phyloP scores from a whole-genome alignment of 805 yeast species.

The Lipomyces yamanashiensis region DNA sequence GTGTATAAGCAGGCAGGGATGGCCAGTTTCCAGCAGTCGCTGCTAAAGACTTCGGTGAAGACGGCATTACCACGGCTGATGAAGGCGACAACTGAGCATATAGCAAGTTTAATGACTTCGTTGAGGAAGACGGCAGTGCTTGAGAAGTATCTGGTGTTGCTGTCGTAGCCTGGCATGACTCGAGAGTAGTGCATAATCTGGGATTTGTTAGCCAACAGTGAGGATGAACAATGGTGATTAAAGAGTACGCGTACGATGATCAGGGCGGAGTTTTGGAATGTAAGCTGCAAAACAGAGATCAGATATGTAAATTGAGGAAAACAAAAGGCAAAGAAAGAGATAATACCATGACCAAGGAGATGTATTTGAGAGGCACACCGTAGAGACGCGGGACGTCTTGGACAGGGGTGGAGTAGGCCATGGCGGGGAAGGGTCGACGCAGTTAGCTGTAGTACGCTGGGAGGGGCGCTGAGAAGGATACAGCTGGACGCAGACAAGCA shows the following conservation, averaged over 20 bases:
- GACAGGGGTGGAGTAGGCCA: neutral
- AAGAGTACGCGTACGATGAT: conserved; percentile 42
- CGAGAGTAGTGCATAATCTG: conserved; percentile 50
- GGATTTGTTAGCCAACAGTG: neutral
- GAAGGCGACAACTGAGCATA: conserved; percentile 43
- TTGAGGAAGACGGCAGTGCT: conserved; percentile 51
- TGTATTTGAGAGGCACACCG: conserved; percentile 43
- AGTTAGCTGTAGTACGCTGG: neutral
- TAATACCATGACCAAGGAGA: conserved; percentile 45
- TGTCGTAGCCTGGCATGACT: conserved; percentile 46
- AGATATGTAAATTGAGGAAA: neutral
- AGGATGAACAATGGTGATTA: neutral
- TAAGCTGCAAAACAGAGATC: conserved; percentile 37
- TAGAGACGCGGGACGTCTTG: conserved; percentile 32
- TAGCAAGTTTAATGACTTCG: conserved; percentile 46
- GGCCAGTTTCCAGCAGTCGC: conserved; percentile 50
- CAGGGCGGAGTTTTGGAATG: conserved; percentile 49
- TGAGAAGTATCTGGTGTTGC: conserved; percentile 44
- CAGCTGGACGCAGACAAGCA: too few species aligned
- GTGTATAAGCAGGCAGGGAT: conserved; percentile 51
- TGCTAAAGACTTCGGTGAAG: conserved; percentile 43
- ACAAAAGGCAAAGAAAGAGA: neutral
- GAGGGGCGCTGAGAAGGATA: too few species aligned
- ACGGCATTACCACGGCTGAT: conserved; percentile 31
- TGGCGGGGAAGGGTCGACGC: neutral